Percentiles rank a stretch among this genome's conserved stretches.
These are phyloP conservation scores for Urostyla sp. DNA, from an alignment of 73 alveolate species.

Conservation along the genomic window DNA sequence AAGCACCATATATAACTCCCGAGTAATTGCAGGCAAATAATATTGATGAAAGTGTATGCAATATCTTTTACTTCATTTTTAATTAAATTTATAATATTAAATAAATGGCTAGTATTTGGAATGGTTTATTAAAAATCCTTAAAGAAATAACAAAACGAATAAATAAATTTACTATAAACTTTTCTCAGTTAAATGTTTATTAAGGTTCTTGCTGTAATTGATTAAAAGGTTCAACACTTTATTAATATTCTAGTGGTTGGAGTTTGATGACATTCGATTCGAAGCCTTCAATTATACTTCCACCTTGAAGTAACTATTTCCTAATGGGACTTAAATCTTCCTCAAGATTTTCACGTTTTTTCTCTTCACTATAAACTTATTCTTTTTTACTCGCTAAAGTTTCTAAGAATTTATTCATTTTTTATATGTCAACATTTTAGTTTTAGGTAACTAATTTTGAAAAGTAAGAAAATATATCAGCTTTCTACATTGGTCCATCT, in stretches of 20 bases:
- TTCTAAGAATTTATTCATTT: neutral
- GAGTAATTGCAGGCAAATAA: slow-evolving; percentile 44
- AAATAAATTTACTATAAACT: no score
- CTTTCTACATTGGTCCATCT: neutral
- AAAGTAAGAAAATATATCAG: neutral
- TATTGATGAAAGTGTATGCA: neutral
- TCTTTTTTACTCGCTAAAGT: neutral
- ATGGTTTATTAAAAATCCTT: no score
- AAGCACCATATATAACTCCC: slow-evolving; percentile 47
- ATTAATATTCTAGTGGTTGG: no score
- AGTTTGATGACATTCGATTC: no score
- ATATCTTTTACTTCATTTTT: neutral
- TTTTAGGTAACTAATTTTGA: neutral
- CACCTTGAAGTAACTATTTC: neutral
- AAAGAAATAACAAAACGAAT: no score
- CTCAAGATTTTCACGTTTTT: no score
- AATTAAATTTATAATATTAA: no score
- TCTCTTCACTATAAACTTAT: neutral
- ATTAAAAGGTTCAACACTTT: no score
- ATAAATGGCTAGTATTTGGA: no score
- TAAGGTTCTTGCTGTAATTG: no score
- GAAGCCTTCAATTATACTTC: neutral
- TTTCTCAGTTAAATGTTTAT: no score
- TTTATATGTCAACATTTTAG: neutral
- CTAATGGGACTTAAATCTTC: slow-evolving; percentile 19